phyloP scores from a whole-genome alignment of 306 rosid species.

The Datisca glomerata region DNA sequence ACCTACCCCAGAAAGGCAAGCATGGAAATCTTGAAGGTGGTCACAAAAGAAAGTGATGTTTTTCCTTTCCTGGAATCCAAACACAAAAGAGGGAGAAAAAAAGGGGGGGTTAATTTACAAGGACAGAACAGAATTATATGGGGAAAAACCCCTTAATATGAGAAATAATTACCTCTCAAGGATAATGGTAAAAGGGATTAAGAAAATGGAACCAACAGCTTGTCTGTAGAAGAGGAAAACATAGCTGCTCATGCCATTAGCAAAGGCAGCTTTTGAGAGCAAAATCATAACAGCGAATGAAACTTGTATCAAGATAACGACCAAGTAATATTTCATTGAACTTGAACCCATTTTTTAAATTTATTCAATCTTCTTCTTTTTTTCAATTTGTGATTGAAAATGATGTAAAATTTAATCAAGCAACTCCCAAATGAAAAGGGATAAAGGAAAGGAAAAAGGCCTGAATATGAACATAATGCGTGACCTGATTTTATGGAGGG shows the following conservation, averaged over 20 bases:
- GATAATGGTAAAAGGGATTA: not conserved
- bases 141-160: too few species aligned
- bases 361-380: too few species aligned
- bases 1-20: constrained; percentile 59
- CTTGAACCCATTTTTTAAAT: constrained; percentile 2
- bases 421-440: too few species aligned
- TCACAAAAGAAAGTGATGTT: constrained; percentile 33
- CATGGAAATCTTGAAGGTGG: constrained; percentile 63
- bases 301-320: not conserved
- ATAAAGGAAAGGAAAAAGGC: too few species aligned
- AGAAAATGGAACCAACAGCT: not conserved
- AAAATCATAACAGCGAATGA: not conserved
- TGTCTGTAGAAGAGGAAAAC: constrained; percentile 1
- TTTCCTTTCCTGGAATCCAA: too few species aligned
- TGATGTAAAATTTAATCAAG: too few species aligned
- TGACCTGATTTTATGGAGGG: too few species aligned
- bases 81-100: too few species aligned
- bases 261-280: constrained; percentile 1
- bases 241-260: not conserved
- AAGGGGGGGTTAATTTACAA: too few species aligned
- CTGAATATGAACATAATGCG: too few species aligned
- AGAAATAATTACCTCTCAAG: not conserved
- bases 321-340: not conserved
- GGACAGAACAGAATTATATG: not conserved
- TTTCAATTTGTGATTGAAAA: too few species aligned